Conservation (phyloP, 2,329 filamentous ascomycete species). For the Eurotiales sp. region DNA sequence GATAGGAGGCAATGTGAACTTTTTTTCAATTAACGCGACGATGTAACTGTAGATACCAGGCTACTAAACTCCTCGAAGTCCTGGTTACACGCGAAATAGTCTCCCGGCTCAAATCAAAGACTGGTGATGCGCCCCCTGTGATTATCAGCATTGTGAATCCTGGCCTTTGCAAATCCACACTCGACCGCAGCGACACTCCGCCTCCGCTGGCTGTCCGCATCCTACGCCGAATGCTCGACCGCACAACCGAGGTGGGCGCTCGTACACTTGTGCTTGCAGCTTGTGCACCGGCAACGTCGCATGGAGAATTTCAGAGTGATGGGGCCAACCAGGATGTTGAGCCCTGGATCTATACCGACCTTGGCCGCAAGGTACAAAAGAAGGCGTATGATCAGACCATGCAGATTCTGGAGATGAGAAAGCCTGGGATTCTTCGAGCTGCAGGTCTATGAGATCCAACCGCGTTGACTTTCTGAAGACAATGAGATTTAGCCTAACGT, state of each 20-base stretch:
- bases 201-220: background rate
- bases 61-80: constrained; percentile 50
- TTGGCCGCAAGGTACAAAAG: constrained; percentile 7
- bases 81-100: constrained; percentile 41
- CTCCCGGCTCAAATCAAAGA: constrained; percentile 13
- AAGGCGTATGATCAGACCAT: constrained; percentile 7
- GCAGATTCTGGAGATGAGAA: constrained; percentile 5
- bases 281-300: background rate
- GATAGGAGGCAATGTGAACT: no score
- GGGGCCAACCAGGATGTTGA: constrained; percentile 7
- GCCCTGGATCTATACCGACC: constrained; percentile 8
- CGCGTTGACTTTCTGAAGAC: no score
- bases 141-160: constrained; percentile 7
- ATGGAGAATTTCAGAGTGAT: constrained; percentile 5
- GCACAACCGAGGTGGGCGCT: background rate
- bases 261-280: constrained; percentile 5
- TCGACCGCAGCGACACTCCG: background rate
- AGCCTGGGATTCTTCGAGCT: background rate
- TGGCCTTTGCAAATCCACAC: background rate
- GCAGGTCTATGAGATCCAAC: background rate
- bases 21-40: no score
- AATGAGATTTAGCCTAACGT: no score
- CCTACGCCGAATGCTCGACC: background rate
- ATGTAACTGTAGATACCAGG: constrained; percentile 36
- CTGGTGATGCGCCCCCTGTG: background rate